These are phyloP conservation scores for Eucalyptus polyanthemos DNA, from an alignment of 345 rosid genomes.

Conservation along the genomic window DNA sequence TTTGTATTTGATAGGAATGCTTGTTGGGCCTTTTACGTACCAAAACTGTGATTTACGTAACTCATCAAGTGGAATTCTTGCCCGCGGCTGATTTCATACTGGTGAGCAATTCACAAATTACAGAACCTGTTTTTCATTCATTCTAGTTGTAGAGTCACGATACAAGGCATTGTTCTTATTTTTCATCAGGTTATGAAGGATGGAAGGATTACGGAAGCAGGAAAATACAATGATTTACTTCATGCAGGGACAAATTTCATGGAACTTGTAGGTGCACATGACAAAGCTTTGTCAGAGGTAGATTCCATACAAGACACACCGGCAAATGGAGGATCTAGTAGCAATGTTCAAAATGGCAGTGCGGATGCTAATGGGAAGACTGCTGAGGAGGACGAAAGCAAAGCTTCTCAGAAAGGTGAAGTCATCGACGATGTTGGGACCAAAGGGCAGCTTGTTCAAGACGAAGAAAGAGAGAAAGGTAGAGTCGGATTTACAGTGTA, in stretches of 20 bases:
- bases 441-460: conserved; percentile 68
- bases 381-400: background rate
- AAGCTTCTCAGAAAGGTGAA: background rate
- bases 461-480: conserved; percentile 87
- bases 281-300: conserved; percentile 43
- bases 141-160: background rate
- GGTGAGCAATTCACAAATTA: conserved; percentile 12
- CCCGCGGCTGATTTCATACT: conserved; percentile 66
- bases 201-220: conserved; percentile 61
- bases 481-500: conserved; percentile 63
- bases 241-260: conserved; percentile 49
- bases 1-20: conserved; percentile 20
- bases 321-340: background rate
- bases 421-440: conserved; percentile 4
- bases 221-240: conserved; percentile 56
- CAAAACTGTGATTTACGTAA: conserved; percentile 62
- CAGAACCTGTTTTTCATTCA: background rate
- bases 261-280: conserved; percentile 78
- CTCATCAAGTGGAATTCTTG: conserved; percentile 84
- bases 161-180: background rate
- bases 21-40: conserved; percentile 31
- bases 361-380: background rate
- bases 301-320: conserved; percentile 14
- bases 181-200: conserved; percentile 67
- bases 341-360: background rate